Evolutionary conservation across 805 yeast genomes (phyloP).

Genomic region (Myxozyma neglecta): DNA sequence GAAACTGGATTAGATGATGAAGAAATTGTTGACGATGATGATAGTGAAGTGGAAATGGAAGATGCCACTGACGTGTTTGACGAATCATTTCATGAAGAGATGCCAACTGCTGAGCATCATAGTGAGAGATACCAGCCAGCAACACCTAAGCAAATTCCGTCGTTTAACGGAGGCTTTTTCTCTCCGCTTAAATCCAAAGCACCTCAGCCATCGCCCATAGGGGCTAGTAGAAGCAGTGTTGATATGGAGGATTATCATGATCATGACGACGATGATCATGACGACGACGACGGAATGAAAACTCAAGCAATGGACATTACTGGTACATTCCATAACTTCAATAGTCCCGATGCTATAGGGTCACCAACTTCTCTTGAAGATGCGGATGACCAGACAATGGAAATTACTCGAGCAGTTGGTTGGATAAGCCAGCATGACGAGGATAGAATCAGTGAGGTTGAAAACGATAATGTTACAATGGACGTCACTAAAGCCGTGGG

Average conservation of each 20-base stretch:
- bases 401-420: constrained; percentile 29
- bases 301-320: constrained; percentile 32
- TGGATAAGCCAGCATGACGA: constrained; percentile 2
- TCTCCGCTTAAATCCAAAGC: constrained; percentile 2
- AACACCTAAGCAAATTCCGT: neutral
- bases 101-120: neutral
- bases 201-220: constrained; percentile 1
- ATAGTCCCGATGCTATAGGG: neutral
- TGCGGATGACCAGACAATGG: constrained; percentile 29
- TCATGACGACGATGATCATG: constrained; percentile 5
- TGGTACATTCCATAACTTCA: constrained; percentile 15
- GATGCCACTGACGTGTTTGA: constrained; percentile 33
- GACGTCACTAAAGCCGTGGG: constrained; percentile 28
- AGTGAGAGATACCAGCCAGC: neutral
- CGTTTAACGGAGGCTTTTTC: neutral
- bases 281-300: constrained; percentile 8
- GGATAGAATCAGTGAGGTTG: constrained; percentile 7
- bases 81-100: constrained; percentile 15
- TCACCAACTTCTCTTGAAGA: constrained; percentile 6
- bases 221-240: neutral
- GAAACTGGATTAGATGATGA: neutral
- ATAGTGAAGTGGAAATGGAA: constrained; percentile 33
- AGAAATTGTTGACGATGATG: neutral
- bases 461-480: constrained; percentile 23
- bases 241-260: neutral